phyloP scores from a whole-genome alignment of 371 early-diverging fungal species.

The Apophysomyces elegans region DNA sequence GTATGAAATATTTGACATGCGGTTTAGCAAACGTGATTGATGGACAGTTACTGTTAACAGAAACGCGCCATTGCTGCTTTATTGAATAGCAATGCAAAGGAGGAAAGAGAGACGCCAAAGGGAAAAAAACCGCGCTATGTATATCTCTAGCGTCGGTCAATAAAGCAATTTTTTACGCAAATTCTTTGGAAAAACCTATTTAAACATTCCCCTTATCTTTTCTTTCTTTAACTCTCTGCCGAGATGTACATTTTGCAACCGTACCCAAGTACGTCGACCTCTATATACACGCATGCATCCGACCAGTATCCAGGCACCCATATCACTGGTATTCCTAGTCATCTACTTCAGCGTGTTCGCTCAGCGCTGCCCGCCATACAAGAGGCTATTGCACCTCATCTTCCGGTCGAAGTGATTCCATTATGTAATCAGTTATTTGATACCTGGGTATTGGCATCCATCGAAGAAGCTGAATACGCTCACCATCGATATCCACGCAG shows the following conservation, averaged over 20 bases:
- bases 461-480: neutral
- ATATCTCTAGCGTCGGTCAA: constrained; percentile 28
- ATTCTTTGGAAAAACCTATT: constrained; percentile 5
- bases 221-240: constrained; percentile 7
- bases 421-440: neutral
- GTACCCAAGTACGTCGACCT: constrained; percentile 12
- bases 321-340: neutral
- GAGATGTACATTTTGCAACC: constrained; percentile 1
- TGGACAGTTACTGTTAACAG: constrained; percentile 16
- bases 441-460: constrained; percentile 4
- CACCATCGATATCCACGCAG: neutral
- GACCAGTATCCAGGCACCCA: neutral
- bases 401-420: neutral
- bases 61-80: constrained; percentile 42
- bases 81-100: constrained; percentile 15
- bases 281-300: neutral
- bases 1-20: constrained; percentile 20
- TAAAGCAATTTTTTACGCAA: constrained; percentile 18
- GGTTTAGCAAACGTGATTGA: neutral
- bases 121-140: constrained; percentile 45
- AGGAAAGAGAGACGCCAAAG: constrained; percentile 17
- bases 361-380: neutral
- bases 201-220: constrained; percentile 22
- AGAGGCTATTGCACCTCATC: neutral
- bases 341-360: neutral